phyloP scores from a whole-genome alignment of 345 rosid species.

The Trapa bicornis region DNA sequence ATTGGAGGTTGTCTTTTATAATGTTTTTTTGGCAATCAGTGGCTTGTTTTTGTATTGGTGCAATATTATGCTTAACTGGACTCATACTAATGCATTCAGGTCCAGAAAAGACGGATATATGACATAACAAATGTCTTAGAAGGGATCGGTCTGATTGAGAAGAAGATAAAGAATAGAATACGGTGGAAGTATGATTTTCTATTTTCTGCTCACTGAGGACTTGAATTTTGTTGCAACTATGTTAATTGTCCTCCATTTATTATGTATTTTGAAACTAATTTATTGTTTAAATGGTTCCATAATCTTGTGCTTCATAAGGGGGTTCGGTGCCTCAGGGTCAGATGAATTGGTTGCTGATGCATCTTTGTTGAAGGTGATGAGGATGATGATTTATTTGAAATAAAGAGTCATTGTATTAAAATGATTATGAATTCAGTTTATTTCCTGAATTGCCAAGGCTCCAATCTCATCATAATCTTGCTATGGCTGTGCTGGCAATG shows the following conservation, averaged over 20 bases:
- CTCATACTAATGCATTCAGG: conserved; percentile 26
- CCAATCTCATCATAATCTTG: background rate
- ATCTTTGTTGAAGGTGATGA: conserved; percentile 51
- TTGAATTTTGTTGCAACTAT: too few species aligned
- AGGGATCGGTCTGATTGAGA: conserved; percentile 95
- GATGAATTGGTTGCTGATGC: conserved; percentile 44
- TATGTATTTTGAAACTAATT: background rate
- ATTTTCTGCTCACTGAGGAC: too few species aligned
- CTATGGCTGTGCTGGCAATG: conserved; percentile 1
- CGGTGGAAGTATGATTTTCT: conserved; percentile 67
- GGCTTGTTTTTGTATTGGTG: background rate
- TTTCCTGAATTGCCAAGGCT: background rate
- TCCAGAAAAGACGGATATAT: conserved; percentile 91
- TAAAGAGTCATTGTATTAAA: background rate
- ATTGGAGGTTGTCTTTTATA: conserved; percentile 43
- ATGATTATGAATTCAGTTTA: background rate
- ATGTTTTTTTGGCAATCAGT: conserved; percentile 2
- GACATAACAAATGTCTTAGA: conserved; percentile 98
- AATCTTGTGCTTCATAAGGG: conserved; percentile 43
- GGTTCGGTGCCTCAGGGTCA: conserved; percentile 49
- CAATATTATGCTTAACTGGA: conserved; percentile 3
- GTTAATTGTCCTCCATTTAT: background rate
- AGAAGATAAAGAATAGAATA: conserved; percentile 83
- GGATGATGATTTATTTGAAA: background rate
- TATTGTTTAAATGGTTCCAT: background rate